Conservation (phyloP, 305 asterid species). For the Fraxinus ornus region DNA sequence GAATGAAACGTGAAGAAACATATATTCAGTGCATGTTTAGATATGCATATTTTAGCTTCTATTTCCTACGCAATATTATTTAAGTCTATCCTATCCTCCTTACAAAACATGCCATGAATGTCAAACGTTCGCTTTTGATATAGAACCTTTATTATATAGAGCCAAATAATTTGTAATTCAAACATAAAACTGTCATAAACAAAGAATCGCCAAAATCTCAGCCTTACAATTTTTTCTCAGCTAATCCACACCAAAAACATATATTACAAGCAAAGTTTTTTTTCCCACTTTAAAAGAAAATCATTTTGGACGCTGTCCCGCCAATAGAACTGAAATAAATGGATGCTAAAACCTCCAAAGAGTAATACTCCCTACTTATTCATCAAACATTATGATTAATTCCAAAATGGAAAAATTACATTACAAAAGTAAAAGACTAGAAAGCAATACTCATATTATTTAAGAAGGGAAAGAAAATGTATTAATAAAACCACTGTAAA, state of each 20-base stretch:
- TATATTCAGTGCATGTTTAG: not conserved
- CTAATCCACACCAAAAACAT: not conserved
- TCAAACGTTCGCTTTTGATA: not conserved
- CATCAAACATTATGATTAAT: not conserved
- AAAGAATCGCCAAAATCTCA: not conserved
- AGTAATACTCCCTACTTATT: not conserved
- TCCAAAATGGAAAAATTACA: not conserved
- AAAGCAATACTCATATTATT: not conserved
- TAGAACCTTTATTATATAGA: not conserved
- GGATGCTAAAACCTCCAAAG: not conserved
- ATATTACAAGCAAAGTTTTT: not conserved
- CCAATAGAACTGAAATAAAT: not conserved
- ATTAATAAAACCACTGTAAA: not conserved
- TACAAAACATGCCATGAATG: not conserved
- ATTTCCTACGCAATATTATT: not conserved
- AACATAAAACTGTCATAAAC: not conserved
- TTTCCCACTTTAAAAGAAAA: not conserved
- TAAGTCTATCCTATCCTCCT: not conserved
- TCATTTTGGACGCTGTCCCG: not conserved
- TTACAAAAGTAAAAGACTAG: not conserved
- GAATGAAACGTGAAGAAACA: not conserved
- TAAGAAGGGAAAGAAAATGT: not conserved
- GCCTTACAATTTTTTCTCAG: not conserved
- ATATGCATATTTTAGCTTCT: not conserved
- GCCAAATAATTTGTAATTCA: not conserved